Base-by-base conservation (phyloP, 129 eudicot genomes). In the Lactuca saligna region DNA sequence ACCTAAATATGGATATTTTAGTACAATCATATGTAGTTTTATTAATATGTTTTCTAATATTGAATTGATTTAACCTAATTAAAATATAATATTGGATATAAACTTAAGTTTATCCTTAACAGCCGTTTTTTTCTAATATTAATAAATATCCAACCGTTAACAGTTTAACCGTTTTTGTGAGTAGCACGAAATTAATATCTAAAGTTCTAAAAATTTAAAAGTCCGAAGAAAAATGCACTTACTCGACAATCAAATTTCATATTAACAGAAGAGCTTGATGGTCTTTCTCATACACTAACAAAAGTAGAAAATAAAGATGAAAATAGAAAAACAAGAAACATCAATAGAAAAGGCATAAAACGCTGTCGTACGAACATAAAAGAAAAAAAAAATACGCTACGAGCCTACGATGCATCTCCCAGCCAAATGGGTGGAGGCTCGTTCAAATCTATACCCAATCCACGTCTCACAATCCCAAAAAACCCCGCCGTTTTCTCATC, bases 381-480 rank as follows among this genome's bases (percentile, higher is more conserved):
- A n/a, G n/a, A n/a, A 20, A 20, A 20, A 20, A 20, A 59, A 58
- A 46, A 6, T 46, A 46, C 15, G 15, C 51, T 46, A 46, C 35
- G 46, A 50, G 33, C 62, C 68, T 57, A 49, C 50, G 17, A 41
- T 51, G 8, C 63, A 42, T 6, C 62, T 77, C 83, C 85, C 75
- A 89, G 63, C 96, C 90, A 86, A 77, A 81, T 35, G 1, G 96
- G 96, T 50, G 96, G 96, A 17, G 92, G 96, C 86, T 89, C 86
- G 37, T 89, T 89, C 89, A 89, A 80, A 72, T 89, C 96, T 16
- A 89, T 79, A 38, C 89, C 80, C 82, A 89, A 69, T 66, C 96
- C 96, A 77, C 96, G 96, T 71, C 70, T 72, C 72, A 85, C 85
- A 29, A 78, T 67, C 79, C 87, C 87, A 17, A 81, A 83, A 60